phyloP scores from a whole-genome alignment of 129 eudicot genomes.

The Flaveria bidentis region DNA sequence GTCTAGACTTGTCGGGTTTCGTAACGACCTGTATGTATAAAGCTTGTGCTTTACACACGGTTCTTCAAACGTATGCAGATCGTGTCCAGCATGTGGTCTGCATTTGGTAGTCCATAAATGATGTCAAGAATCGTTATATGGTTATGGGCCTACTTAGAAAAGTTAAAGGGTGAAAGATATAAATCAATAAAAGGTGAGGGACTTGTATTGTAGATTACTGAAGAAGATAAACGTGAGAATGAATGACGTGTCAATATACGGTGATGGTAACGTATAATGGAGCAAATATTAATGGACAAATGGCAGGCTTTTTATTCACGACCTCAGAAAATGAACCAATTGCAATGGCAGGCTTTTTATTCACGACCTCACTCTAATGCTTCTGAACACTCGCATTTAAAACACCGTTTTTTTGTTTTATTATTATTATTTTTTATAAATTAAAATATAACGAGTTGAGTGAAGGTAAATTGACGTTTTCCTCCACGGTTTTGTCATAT shows the following conservation, averaged over 20 bases:
- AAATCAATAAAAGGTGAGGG: conserved; percentile 16
- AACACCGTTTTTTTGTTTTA: no score
- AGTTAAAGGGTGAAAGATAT: background rate
- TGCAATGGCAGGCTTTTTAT: conserved; percentile 31
- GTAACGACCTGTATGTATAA: no score
- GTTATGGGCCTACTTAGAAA: background rate
- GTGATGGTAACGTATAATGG: conserved; percentile 29
- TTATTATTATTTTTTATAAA: no score
- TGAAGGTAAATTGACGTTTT: no score
- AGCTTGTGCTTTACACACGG: no score
- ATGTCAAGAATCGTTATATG: background rate
- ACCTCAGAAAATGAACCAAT: no score
- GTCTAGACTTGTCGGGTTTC: no score
- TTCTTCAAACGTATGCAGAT: no score
- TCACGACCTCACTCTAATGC: background rate
- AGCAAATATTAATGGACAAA: conserved; percentile 24
- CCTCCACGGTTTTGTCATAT: no score
- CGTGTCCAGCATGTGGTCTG: background rate
- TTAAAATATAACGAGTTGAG: no score
- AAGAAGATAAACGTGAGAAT: background rate
- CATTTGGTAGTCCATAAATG: background rate
- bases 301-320: conserved; percentile 27
- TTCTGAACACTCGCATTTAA: no score
- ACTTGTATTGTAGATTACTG: background rate
- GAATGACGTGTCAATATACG: conserved; percentile 20